Evolutionary conservation across 768 basidiomycete species (phyloP).

Genomic region (Boletus rubescentipes): DNA sequence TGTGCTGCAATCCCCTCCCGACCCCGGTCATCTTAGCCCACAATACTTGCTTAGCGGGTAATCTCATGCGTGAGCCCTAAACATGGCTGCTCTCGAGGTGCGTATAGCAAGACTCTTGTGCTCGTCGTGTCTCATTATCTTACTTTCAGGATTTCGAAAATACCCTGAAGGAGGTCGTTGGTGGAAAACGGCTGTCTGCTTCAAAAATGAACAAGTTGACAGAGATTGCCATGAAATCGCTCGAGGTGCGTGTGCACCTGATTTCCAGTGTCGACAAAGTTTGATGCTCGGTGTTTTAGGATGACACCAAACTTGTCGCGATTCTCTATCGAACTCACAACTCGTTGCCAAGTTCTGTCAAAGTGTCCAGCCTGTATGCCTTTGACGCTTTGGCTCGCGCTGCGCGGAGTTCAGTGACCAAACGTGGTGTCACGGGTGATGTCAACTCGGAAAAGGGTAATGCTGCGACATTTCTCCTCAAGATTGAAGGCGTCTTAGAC

Average conservation of each 20-base stretch:
- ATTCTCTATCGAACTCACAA: constrained; percentile 89
- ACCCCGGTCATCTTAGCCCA: constrained; percentile 10
- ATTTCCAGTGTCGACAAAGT: background rate
- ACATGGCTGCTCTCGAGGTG: constrained; percentile 47
- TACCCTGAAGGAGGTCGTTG: constrained; percentile 77
- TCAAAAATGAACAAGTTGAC: constrained; percentile 82
- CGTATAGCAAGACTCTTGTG: background rate
- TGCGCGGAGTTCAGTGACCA: constrained; percentile 65
- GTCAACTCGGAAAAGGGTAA: constrained; percentile 60
- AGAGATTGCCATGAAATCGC: constrained; percentile 71
- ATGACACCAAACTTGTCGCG: constrained; percentile 86
- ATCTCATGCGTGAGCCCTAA: constrained; percentile 20
- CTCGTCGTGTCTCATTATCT: constrained; percentile 6
- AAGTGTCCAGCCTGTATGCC: constrained; percentile 87
- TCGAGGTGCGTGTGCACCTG: constrained; percentile 56
- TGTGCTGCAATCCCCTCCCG: background rate
- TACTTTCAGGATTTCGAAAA: constrained; percentile 71
- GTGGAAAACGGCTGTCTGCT: constrained; percentile 79
- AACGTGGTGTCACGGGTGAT: constrained; percentile 60
- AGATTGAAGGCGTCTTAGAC: constrained; percentile 88
- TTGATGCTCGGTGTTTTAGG: constrained; percentile 39
- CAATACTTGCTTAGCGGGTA: constrained; percentile 10
- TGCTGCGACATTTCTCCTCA: constrained; percentile 79
- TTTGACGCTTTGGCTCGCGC: constrained; percentile 93
- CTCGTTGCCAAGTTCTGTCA: constrained; percentile 61